phyloP scores from a whole-genome alignment of 257 asterid genomes.

The Euphrasia confusa region DNA sequence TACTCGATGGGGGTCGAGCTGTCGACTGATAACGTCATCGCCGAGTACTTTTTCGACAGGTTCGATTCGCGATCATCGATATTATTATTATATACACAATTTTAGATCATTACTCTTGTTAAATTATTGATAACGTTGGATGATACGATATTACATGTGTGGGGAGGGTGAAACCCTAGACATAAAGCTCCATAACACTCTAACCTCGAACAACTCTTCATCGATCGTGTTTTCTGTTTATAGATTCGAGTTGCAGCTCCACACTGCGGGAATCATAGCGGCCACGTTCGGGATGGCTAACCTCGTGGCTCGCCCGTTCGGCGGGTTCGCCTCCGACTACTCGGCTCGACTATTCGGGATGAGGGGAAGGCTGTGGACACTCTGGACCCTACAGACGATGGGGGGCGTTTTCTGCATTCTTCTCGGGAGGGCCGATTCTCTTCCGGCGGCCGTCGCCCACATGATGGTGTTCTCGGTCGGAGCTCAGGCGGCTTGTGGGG shows the following conservation, averaged over 20 bases:
- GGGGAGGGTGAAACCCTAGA: no score
- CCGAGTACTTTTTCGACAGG: slow-evolving; percentile 62
- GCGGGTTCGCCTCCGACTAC: slow-evolving; percentile 49
- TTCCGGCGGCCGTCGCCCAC: slow-evolving; percentile 33
- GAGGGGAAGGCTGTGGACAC: slow-evolving; percentile 64
- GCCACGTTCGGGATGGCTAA: slow-evolving; percentile 66
- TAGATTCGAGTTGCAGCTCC: slow-evolving; percentile 53
- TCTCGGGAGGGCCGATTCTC: slow-evolving; percentile 35
- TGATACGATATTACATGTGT: no score
- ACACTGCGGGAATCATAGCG: slow-evolving; percentile 49
- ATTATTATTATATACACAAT: no score
- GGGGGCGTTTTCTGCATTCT: slow-evolving; percentile 57
- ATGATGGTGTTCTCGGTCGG: slow-evolving; percentile 65
- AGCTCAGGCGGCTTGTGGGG: slow-evolving; percentile 41
- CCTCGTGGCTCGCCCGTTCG: slow-evolving; percentile 47
- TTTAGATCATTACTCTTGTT: no score
- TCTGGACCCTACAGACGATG: slow-evolving; percentile 48
- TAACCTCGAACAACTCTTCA: no score
- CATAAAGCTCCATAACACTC: no score
- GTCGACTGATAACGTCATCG: slow-evolving; percentile 51
- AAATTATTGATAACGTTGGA: no score
- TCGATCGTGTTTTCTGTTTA: no score
- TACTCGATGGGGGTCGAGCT: slow-evolving; percentile 71
- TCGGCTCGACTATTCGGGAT: slow-evolving; percentile 48
- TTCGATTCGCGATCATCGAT: background rate